phyloP scores from a whole-genome alignment of 2,329 filamentous ascomycete species.

The Thelonectria olida region DNA sequence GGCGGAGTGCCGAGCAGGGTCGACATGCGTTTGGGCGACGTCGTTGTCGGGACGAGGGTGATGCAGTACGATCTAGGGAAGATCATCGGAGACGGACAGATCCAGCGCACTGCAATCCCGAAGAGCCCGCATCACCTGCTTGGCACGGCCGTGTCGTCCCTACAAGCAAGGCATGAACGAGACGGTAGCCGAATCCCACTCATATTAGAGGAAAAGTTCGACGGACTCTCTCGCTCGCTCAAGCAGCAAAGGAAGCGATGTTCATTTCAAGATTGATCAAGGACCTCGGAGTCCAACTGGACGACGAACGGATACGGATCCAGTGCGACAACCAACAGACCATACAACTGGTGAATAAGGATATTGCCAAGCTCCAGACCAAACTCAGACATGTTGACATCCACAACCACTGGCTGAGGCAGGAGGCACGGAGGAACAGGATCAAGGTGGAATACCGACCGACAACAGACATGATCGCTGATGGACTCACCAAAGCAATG shows the following conservation, averaged over 20 bases:
- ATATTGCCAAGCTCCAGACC: neutral
- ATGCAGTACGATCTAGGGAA: neutral
- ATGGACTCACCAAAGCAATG: neutral
- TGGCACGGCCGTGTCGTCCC: slow-evolving; percentile 10
- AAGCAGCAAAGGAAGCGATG: neutral
- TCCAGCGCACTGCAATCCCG: neutral
- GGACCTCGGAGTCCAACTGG: no score
- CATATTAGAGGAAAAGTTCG: neutral
- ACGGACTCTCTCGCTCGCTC: neutral
- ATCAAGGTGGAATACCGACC: neutral
- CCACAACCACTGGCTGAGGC: neutral
- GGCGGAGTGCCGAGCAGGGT: no score
- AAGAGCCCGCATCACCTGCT: neutral
- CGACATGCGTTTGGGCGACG: neutral
- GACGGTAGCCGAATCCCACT: neutral
- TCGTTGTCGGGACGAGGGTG: neutral
- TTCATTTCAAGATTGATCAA: no score
- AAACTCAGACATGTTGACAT: neutral
- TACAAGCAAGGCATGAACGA: slow-evolving; percentile 14
- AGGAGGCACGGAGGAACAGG: neutral
- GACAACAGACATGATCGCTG: neutral
- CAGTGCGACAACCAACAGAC: neutral
- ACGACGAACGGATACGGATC: no score
- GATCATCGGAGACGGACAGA: neutral
- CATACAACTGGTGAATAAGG: neutral